Conservation (phyloP, 768 basidiomycete species). For the Amanita molliuscula region DNA sequence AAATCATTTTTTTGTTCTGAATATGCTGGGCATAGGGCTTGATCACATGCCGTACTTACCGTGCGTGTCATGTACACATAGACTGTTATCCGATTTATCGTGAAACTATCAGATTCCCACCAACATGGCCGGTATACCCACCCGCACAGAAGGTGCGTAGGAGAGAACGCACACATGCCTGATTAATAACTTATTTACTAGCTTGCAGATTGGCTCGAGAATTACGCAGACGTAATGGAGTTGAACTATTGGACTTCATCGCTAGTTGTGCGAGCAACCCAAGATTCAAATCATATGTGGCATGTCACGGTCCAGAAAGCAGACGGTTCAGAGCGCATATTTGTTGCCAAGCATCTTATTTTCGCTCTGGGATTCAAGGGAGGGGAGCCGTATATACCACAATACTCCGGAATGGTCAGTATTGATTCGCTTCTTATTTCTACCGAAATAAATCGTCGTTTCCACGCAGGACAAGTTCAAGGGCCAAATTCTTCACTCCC, state of each 20-base stretch:
- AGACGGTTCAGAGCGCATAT: constrained; percentile 24
- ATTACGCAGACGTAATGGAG: constrained; percentile 26
- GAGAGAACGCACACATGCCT: background rate
- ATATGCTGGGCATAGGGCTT: constrained; percentile 26
- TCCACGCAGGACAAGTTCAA: constrained; percentile 41
- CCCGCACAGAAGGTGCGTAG: constrained; percentile 38
- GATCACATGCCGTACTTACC: constrained; percentile 54
- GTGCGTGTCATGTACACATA: constrained; percentile 20
- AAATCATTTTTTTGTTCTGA: background rate
- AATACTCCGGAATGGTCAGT: constrained; percentile 34
- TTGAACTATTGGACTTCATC: constrained; percentile 42
- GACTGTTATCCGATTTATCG: background rate
- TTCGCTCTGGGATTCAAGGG: constrained; percentile 42
- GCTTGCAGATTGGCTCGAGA: constrained; percentile 24
- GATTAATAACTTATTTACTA: constrained; percentile 3
- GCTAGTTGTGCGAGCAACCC: constrained; percentile 22
- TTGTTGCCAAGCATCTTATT: constrained; percentile 39
- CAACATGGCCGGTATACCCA: constrained; percentile 47
- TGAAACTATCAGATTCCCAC: constrained; percentile 33
- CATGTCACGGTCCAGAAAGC: constrained; percentile 26
- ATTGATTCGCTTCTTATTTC: background rate
- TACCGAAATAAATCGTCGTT: background rate
- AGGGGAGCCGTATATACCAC: constrained; percentile 35
- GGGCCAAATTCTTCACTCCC: constrained; percentile 54
- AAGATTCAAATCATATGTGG: constrained; percentile 29